phyloP scores from a whole-genome alignment of 2,329 filamentous ascomycete genomes.

The Epichloe glyceriae region DNA sequence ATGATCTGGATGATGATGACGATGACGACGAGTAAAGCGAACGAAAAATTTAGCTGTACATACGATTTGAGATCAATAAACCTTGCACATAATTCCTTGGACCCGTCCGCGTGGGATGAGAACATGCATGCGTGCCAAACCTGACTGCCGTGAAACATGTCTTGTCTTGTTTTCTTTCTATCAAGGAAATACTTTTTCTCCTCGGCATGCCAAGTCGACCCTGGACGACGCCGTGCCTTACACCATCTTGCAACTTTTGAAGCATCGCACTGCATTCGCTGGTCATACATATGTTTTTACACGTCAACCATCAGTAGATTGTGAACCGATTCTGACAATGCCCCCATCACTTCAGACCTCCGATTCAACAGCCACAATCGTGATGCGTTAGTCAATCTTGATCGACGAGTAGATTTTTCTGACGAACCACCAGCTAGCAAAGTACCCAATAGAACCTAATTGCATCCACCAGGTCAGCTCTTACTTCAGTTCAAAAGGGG shows the following conservation, averaged over 20 bases:
- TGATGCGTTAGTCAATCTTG: slow-evolving; percentile 66
- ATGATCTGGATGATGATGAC: slow-evolving; percentile 39
- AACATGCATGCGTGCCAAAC: background rate
- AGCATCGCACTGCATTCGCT: slow-evolving; percentile 12
- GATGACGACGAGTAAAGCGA: slow-evolving; percentile 18
- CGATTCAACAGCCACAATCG: background rate
- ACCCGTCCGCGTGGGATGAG: background rate
- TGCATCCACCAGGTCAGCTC: background rate
- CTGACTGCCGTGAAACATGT: background rate
- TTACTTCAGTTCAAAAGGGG: slow-evolving; percentile 59
- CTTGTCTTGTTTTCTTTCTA: background rate
- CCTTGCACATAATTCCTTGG: background rate
- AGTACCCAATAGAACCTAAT: slow-evolving; percentile 85
- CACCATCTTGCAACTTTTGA: background rate
- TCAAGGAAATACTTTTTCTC: background rate
- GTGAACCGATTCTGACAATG: background rate
- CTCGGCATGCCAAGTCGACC: background rate
- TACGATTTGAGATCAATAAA: background rate
- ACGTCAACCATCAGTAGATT: background rate
- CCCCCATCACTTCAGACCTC: background rate
- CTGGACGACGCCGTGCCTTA: background rate
- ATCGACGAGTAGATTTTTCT: slow-evolving; percentile 93
- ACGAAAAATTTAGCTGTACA: background rate
- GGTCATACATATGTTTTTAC: slow-evolving; percentile 21
- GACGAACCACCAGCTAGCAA: slow-evolving; percentile 88